Conservation (phyloP, 768 basidiomycete genomes). For the Cystoderma amianthinum region DNA sequence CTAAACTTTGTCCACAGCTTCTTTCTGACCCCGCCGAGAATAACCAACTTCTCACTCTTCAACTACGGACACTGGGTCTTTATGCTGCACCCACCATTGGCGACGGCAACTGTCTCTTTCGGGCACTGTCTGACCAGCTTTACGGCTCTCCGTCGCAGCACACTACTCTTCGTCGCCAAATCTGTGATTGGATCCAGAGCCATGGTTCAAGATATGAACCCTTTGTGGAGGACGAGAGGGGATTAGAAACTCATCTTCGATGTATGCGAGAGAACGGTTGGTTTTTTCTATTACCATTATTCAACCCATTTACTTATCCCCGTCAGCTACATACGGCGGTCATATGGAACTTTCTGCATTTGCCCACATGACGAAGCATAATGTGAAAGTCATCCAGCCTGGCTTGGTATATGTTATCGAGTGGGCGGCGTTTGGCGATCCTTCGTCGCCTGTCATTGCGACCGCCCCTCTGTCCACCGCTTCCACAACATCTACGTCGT, state of each 20-base stretch:
- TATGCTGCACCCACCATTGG: conserved; percentile 86
- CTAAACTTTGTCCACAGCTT: too few relatives aligned
- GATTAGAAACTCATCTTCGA: conserved; percentile 61
- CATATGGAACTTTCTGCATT: conserved; percentile 93
- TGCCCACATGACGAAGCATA: conserved; percentile 67
- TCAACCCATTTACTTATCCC: conserved; percentile 1
- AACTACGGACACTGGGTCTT: conserved; percentile 72
- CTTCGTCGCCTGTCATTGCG: conserved; percentile 7
- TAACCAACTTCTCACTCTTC: conserved; percentile 58
- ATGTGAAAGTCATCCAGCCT: conserved; percentile 91
- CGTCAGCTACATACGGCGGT: conserved; percentile 79
- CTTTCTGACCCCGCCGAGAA: conserved; percentile 58
- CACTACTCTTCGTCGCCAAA: conserved; percentile 57
- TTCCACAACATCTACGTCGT: conserved; percentile 1
- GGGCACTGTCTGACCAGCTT: conserved; percentile 84
- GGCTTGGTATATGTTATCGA: conserved; percentile 88
- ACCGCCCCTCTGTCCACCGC: neutral
- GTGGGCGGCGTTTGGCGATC: conserved; percentile 58
- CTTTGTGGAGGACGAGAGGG: conserved; percentile 83
- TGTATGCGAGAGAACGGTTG: conserved; percentile 77
- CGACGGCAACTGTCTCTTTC: conserved; percentile 92
- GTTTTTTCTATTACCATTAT: conserved; percentile 14
- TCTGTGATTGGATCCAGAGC: conserved; percentile 76
- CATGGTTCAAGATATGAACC: conserved; percentile 73
- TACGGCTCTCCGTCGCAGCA: conserved; percentile 72